Percentiles rank a stretch among this genome's conserved stretches.
These are phyloP conservation scores for Apiotrichum laibachii DNA, from an alignment of 1,284 basidiomycete genomes.

Conservation along the genomic window DNA sequence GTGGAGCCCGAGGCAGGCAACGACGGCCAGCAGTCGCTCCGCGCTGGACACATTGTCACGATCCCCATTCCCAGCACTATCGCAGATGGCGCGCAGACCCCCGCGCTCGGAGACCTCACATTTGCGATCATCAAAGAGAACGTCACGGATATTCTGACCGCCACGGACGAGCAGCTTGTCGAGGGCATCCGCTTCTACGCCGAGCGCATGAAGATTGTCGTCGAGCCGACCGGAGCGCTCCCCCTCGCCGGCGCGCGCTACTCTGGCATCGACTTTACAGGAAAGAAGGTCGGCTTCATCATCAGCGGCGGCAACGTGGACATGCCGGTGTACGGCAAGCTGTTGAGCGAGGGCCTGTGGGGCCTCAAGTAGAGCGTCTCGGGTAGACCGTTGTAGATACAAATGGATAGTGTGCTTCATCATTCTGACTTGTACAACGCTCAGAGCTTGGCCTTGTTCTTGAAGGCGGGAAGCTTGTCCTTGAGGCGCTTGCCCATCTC, in stretches of 20 bases:
- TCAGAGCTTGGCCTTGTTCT: slow-evolving; percentile 19
- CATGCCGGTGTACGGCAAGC: slow-evolving; percentile 94
- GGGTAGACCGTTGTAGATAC: not conserved
- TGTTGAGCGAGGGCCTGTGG: slow-evolving; percentile 70
- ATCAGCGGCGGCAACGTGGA: slow-evolving; percentile 99
- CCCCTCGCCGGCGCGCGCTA: slow-evolving; percentile 85
- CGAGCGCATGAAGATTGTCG: slow-evolving; percentile 78
- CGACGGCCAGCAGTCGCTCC: slow-evolving; percentile 78
- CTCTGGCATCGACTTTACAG: slow-evolving; percentile 75
- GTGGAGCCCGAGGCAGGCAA: slow-evolving; percentile 93
- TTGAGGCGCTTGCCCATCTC: slow-evolving; percentile 15
- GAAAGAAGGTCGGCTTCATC: slow-evolving; percentile 85
- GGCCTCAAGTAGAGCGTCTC: not conserved
- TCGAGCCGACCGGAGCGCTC: slow-evolving; percentile 95
- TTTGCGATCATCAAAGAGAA: slow-evolving; percentile 84
- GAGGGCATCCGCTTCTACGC: slow-evolving; percentile 99
- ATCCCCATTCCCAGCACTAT: slow-evolving; percentile 91
- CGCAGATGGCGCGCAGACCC: slow-evolving; percentile 96
- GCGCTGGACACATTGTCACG: slow-evolving; percentile 72
- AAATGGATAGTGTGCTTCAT: too few species aligned
- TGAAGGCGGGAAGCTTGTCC: slow-evolving; percentile 15
- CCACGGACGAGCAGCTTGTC: slow-evolving; percentile 95
- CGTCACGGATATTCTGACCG: slow-evolving; percentile 78
- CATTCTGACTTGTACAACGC: not conserved
- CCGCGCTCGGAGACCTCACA: slow-evolving; percentile 88